Conservation (phyloP, 2,329 filamentous ascomycete species). For the Arthrobotrys pseudoclavata region DNA sequence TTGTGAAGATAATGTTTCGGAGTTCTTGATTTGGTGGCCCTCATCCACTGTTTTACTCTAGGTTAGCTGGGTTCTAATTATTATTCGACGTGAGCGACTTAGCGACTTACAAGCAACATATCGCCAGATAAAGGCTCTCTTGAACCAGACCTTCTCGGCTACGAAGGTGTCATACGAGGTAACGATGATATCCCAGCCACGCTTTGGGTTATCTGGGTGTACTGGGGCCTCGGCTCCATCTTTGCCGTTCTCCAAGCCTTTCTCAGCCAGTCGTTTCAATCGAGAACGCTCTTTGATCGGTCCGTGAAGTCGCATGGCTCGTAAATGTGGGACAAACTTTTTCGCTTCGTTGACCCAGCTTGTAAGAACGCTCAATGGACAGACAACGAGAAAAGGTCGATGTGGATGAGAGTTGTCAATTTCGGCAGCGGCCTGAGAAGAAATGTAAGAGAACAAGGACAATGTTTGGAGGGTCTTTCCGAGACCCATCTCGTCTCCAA, state of each 20-base stretch:
- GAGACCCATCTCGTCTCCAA: constrained; percentile 96
- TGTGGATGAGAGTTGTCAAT: constrained; percentile 75
- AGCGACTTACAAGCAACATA: constrained; percentile 73
- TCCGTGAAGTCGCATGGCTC: constrained; percentile 80
- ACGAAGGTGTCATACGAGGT: constrained; percentile 59
- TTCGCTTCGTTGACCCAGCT: constrained; percentile 95
- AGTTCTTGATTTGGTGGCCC: constrained; percentile 92
- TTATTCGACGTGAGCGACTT: constrained; percentile 73
- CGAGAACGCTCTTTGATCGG: constrained; percentile 75
- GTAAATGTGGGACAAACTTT: constrained; percentile 83
- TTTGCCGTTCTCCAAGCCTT: constrained; percentile 67
- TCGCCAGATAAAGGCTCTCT: constrained; percentile 70
- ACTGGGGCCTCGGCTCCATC: constrained; percentile 70
- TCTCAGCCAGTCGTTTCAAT: constrained; percentile 69
- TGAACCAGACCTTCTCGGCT: constrained; percentile 68
- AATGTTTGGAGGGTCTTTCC: constrained; percentile 99
- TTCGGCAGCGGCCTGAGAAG: constrained; percentile 68
- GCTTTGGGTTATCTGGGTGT: constrained; percentile 77
- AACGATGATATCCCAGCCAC: constrained; percentile 70
- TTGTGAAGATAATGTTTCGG: constrained; percentile 83
- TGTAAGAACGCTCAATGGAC: constrained; percentile 91
- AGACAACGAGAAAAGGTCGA: constrained; percentile 84
- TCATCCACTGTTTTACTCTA: constrained; percentile 85
- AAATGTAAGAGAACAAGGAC: constrained; percentile 81
- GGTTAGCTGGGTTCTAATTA: constrained; percentile 66